Base-by-base conservation (phyloP, 163 green algal species). In the Prototheca stagnorum region DNA sequence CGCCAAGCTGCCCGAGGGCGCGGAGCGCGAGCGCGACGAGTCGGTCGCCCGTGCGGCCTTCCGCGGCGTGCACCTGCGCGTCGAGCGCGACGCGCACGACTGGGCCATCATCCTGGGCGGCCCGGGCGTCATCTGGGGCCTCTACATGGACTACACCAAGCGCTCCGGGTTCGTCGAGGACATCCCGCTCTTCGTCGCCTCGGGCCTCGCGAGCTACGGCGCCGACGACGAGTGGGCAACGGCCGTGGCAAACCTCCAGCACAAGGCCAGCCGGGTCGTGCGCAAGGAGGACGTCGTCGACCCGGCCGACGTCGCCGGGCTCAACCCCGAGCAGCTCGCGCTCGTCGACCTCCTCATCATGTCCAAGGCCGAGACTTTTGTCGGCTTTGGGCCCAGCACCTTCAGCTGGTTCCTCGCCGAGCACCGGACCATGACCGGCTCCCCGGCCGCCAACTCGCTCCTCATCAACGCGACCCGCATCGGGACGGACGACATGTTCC, bases 341-440 rank as follows among this genome's bases (percentile, higher is more conserved):
- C 59, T 82, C 25, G 40, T 85, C 34, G 76, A 85, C 50, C 80
- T 85, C 35, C 35, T 85, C 34, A 71, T 85, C 35, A 51, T 85
- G 37, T 58, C 71, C 0, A 55, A 68, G 4, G 61, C 58, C 21
- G 36, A 64, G 9, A 58, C 46, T 23, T 82, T 81, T 61, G 76
- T 85, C 12, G 76, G 76, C 15, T 71, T 85, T 44, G 75, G 73
- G 0, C 72, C 62, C n/a, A 75, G 59, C 37, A 85, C 75, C 1
- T 85, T 85, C 44, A 72, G 50, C 16, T 70, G 67, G 17, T 84
- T 79, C 61, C 56, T 84, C 28, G 50, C 49, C 39, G 61, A 75
- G 44, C 58, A 75, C 49, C 62, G 67, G 0, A 46, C 44, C 28
- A 33, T 70, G 22, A 7, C 16, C 1, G 35, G 36, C 24, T 42